Conservation (phyloP, 2,329 filamentous ascomycete species). For the Penicillium oxalicum region DNA sequence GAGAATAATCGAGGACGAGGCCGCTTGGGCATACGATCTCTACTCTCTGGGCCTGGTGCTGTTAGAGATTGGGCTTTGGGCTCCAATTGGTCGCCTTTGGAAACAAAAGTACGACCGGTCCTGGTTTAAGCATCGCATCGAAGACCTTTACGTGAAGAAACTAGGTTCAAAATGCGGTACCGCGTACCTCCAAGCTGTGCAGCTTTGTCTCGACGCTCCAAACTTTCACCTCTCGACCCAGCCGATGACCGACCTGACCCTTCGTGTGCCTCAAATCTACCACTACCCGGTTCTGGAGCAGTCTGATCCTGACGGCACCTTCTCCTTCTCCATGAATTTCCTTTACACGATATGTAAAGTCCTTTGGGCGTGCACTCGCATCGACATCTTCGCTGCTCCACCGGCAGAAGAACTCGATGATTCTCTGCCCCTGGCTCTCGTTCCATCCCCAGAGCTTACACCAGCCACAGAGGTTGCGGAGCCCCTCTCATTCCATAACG, state of each 20-base stretch:
- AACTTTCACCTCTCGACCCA: constrained; percentile 44
- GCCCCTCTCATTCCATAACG: constrained; percentile 12
- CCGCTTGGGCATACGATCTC: constrained; percentile 47
- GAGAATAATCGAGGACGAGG: constrained; percentile 34
- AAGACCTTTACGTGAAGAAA: constrained; percentile 57
- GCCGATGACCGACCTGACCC: constrained; percentile 36
- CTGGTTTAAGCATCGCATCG: constrained; percentile 59
- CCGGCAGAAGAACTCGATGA: constrained; percentile 39
- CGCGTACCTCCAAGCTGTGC: constrained; percentile 57
- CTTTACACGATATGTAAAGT: constrained; percentile 40
- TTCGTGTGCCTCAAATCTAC: constrained; percentile 38
- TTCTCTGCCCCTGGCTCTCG: constrained; percentile 37
- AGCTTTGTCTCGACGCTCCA: constrained; percentile 55
- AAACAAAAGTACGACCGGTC: constrained; percentile 58
- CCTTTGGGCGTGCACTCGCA: constrained; percentile 36
- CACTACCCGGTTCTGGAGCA: constrained; percentile 41
- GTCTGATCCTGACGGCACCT: constrained; percentile 35
- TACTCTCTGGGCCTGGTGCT: constrained; percentile 58
- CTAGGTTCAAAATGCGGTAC: constrained; percentile 59
- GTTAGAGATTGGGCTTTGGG: constrained; percentile 60
- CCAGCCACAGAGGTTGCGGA: constrained; percentile 17
- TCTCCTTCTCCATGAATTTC: constrained; percentile 42
- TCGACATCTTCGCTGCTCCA: constrained; percentile 39
- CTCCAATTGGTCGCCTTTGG: constrained; percentile 56
- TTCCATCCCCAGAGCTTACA: constrained; percentile 28